Evolutionary conservation across 2,329 filamentous ascomycete genomes (phyloP).

Genomic region (Colletotrichum sp.): DNA sequence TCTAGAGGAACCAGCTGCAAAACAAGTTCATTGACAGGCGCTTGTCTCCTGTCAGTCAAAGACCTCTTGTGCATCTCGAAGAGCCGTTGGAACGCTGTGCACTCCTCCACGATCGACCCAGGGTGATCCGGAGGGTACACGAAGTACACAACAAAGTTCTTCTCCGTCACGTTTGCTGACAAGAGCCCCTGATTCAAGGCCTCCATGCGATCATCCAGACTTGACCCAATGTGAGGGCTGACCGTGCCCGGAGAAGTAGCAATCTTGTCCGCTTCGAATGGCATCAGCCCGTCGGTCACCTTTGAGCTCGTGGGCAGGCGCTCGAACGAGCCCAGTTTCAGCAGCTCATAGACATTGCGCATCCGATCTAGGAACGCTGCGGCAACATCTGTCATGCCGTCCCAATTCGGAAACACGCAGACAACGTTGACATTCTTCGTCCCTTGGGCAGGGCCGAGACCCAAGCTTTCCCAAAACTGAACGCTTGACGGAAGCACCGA

Average conservation of each 20-base stretch:
- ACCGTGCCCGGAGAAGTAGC: constrained; percentile 13
- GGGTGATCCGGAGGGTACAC: constrained; percentile 71
- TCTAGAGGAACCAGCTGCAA: constrained; percentile 77
- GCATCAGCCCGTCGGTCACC: constrained; percentile 53
- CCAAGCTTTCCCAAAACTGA: constrained; percentile 82
- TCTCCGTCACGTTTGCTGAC: constrained; percentile 45
- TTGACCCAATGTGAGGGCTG: constrained; percentile 27
- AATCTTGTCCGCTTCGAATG: constrained; percentile 53
- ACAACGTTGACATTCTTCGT: constrained; percentile 74
- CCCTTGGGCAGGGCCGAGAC: constrained; percentile 73
- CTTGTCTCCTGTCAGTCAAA: constrained; percentile 47
- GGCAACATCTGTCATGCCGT: constrained; percentile 66
- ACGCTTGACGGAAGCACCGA: constrained; percentile 78
- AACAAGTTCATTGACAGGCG: constrained; percentile 68
- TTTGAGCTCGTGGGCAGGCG: constrained; percentile 47
- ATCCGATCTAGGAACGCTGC: constrained; percentile 71
- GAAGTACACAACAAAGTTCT: constrained; percentile 78
- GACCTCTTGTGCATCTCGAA: constrained; percentile 67
- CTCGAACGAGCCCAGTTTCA: constrained; percentile 73
- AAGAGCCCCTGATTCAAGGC: constrained; percentile 52
- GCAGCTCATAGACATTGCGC: constrained; percentile 73
- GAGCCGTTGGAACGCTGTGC: constrained; percentile 74
- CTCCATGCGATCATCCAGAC: constrained; percentile 53
- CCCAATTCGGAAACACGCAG: constrained; percentile 72
- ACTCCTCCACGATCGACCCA: constrained; percentile 71